phyloP scores from a whole-genome alignment of 2,329 filamentous ascomycete species.

The Acrocalymma vagum region DNA sequence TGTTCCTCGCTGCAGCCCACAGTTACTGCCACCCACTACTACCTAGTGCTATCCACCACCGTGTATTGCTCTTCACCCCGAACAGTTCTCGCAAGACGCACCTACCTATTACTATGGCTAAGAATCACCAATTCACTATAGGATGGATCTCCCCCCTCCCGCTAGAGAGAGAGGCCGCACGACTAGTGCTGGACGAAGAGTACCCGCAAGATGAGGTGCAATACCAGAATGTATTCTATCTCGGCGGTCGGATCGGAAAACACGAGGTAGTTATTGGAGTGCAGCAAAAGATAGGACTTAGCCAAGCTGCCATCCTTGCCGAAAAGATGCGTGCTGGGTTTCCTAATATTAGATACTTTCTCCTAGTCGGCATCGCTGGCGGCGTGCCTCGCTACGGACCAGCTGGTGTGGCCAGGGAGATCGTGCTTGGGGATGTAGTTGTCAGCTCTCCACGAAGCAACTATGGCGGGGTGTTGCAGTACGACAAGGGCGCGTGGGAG shows the following conservation, averaged over 20 bases:
- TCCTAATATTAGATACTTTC: conserved; percentile 13
- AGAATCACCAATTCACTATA: too few relatives aligned
- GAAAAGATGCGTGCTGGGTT: too few relatives aligned
- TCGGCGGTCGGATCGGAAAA: conserved; percentile 11
- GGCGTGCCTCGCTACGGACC: conserved; percentile 16
- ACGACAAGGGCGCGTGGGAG: too few relatives aligned
- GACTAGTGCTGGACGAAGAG: conserved; percentile 4
- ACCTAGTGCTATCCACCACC: too few relatives aligned
- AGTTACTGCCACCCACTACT: too few relatives aligned
- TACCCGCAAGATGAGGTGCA: conserved; percentile 9
- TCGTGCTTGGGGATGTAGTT: conserved; percentile 18
- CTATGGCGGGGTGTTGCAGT: conserved; percentile 17
- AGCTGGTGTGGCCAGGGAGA: conserved; percentile 9
- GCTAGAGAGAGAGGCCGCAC: conserved; percentile 2
- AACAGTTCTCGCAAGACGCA: too few relatives aligned
- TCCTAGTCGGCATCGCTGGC: conserved; percentile 17
- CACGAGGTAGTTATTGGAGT: conserved; percentile 17
- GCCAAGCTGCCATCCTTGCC: too few relatives aligned
- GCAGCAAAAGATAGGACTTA: too few relatives aligned
- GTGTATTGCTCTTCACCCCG: too few relatives aligned
- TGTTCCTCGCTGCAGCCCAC: too few relatives aligned
- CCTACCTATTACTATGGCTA: too few relatives aligned
- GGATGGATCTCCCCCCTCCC: too few relatives aligned
- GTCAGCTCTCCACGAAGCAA: conserved; percentile 12
- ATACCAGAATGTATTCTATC: conserved; percentile 9